Conservation (phyloP, 139 green algal species). For the Zygnema cylindricum region DNA sequence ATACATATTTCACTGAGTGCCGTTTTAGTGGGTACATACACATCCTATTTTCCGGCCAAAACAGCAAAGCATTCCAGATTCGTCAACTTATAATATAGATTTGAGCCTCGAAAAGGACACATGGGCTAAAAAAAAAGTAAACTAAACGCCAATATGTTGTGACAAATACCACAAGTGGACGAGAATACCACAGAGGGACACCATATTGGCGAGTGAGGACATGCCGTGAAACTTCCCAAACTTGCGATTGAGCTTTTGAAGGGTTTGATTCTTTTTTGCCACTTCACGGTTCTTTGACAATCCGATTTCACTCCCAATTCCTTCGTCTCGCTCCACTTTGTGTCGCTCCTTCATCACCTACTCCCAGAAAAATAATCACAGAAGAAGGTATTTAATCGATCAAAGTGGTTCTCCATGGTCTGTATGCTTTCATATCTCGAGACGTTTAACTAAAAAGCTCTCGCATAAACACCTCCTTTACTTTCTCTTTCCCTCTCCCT, state of each 20-base stretch:
- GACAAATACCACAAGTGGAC: conserved; percentile 52
- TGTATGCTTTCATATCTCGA: background rate
- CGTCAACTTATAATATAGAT: too few relatives aligned
- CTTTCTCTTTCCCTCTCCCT: too few relatives aligned
- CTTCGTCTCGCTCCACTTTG: conserved; percentile 38
- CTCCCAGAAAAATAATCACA: background rate
- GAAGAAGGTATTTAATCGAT: too few relatives aligned
- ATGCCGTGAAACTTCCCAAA: conserved; percentile 57
- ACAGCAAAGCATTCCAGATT: too few relatives aligned
- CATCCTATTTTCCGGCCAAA: too few relatives aligned
- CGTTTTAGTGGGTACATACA: too few relatives aligned
- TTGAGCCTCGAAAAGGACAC: too few relatives aligned
- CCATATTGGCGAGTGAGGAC: conserved; percentile 51
- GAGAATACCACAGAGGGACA: conserved; percentile 13
- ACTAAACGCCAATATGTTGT: too few relatives aligned
- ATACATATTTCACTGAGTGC: too few relatives aligned
- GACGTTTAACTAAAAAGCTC: background rate
- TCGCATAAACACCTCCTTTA: too few relatives aligned
- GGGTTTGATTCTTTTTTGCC: conserved; percentile 37
- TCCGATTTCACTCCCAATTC: conserved; percentile 48
- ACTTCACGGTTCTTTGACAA: conserved; percentile 56
- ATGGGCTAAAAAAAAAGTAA: too few relatives aligned
- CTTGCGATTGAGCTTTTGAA: conserved; percentile 36
- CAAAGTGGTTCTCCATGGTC: background rate
- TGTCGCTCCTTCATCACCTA: conserved; percentile 54